Conservation (phyloP, 2,329 filamentous ascomycete species). For the Fusarium compactum region DNA sequence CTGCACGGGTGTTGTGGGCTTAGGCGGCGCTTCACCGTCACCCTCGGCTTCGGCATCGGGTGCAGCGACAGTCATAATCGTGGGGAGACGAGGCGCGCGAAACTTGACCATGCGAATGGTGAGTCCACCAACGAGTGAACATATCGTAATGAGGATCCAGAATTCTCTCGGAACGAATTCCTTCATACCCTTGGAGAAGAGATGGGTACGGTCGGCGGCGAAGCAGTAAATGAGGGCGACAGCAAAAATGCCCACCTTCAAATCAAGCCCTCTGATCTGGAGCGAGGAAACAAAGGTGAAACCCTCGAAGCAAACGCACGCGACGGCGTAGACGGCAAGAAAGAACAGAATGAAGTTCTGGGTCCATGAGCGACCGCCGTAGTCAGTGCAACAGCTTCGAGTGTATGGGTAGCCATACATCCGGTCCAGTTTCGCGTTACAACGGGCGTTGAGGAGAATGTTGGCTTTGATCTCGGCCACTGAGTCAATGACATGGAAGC, state of each 20-base stretch:
- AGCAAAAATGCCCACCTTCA: slow-evolving; percentile 46
- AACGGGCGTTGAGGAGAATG: slow-evolving; percentile 66
- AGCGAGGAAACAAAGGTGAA: slow-evolving; percentile 29
- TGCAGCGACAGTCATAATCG: slow-evolving; percentile 1
- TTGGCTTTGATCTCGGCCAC: slow-evolving; percentile 51
- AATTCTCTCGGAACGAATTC: slow-evolving; percentile 40
- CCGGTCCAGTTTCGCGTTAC: slow-evolving; percentile 57
- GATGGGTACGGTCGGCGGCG: slow-evolving; percentile 47
- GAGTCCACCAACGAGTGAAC: slow-evolving; percentile 10
- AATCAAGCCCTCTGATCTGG: slow-evolving; percentile 31
- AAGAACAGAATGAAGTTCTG: slow-evolving; percentile 44
- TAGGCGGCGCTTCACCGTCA: neutral
- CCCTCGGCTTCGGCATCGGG: neutral
- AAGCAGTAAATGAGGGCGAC: slow-evolving; percentile 47
- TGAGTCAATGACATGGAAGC: slow-evolving; percentile 50
- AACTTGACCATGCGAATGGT: slow-evolving; percentile 38
- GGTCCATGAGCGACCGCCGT: slow-evolving; percentile 47
- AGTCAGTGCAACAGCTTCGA: slow-evolving; percentile 66
- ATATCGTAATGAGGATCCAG: slow-evolving; percentile 26
- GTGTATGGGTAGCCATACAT: slow-evolving; percentile 57
- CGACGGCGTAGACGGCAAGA: slow-evolving; percentile 30
- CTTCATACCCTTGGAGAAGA: slow-evolving; percentile 47
- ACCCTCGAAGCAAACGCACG: slow-evolving; percentile 37
- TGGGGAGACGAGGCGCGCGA: slow-evolving; percentile 26
- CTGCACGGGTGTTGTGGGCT: slow-evolving; percentile 5